Evolutionary conservation across 768 basidiomycete species (phyloP).

Genomic region (Boletus rufocinnamomeus): DNA sequence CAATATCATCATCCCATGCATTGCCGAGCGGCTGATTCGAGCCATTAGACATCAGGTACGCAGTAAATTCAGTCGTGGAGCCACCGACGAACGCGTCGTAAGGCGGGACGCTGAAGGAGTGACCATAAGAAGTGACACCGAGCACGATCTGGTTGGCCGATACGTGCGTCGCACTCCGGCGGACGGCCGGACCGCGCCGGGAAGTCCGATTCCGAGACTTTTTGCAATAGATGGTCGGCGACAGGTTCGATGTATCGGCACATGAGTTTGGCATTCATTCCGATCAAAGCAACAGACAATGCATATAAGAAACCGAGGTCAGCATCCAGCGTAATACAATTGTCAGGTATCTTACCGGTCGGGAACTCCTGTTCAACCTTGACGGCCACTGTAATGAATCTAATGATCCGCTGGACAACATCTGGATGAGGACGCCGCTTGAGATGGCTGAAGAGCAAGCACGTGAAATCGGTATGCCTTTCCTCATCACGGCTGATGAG

Average conservation of each 20-base stretch:
- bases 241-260: constrained; percentile 90
- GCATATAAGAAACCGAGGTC: constrained; percentile 56
- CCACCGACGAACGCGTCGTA: too few relatives aligned
- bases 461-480: constrained; percentile 96
- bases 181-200: too few relatives aligned
- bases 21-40: too few relatives aligned
- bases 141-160: too few relatives aligned
- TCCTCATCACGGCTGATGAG: constrained; percentile 95
- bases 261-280: constrained; percentile 93
- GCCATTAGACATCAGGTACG: too few relatives aligned
- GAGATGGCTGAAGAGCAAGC: constrained; percentile 84
- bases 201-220: too few relatives aligned
- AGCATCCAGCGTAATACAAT: not conserved
- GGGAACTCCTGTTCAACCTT: constrained; percentile 85
- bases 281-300: constrained; percentile 81
- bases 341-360: constrained; percentile 49
- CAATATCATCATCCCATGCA: too few relatives aligned
- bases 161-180: too few relatives aligned
- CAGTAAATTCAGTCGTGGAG: too few relatives aligned
- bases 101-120: too few relatives aligned
- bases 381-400: constrained; percentile 84
- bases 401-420: constrained; percentile 66
- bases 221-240: constrained; percentile 87
- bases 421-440: constrained; percentile 80
- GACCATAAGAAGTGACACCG: too few relatives aligned